phyloP scores from a whole-genome alignment of 441 rosid species.

The Populus hybrid region DNA sequence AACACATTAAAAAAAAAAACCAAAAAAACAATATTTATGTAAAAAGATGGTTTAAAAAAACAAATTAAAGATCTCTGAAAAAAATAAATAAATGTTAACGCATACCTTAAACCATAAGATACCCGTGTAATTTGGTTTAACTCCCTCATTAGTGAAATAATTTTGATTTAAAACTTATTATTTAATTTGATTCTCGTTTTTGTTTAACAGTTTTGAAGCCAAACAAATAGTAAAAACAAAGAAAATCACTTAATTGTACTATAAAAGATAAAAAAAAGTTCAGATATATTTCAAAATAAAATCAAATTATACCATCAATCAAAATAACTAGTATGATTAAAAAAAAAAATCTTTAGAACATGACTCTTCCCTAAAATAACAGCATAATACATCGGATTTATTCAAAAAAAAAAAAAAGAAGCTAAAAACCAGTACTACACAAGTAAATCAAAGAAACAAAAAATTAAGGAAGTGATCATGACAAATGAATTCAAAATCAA shows the following conservation, averaged over 20 bases:
- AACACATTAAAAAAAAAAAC: not conserved
- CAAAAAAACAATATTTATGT: too few species aligned
- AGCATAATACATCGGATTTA: not conserved
- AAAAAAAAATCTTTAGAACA: too few species aligned
- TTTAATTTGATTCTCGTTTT: not conserved
- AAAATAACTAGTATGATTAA: not conserved
- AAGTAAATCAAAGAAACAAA: not conserved
- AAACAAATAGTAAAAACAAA: not conserved
- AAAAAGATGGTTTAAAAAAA: too few species aligned
- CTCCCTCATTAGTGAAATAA: too few species aligned
- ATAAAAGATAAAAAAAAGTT: not conserved
- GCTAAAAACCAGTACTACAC: not conserved
- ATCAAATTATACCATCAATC: not conserved
- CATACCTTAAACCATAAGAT: too few species aligned
- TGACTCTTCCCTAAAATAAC: too few species aligned
- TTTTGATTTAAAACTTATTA: too few species aligned
- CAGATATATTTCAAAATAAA: not conserved
- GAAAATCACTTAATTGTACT: not conserved
- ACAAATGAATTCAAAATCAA: not conserved
- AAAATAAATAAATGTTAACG: too few species aligned
- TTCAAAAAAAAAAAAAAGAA: not conserved
- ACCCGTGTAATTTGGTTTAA: too few species aligned
- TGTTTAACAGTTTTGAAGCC: not conserved
- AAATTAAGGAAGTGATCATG: not conserved
- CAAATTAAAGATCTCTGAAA: too few species aligned